phyloP scores from a whole-genome alignment of 352 stramenopile genomes.

The Phytopythium ostracodes region DNA sequence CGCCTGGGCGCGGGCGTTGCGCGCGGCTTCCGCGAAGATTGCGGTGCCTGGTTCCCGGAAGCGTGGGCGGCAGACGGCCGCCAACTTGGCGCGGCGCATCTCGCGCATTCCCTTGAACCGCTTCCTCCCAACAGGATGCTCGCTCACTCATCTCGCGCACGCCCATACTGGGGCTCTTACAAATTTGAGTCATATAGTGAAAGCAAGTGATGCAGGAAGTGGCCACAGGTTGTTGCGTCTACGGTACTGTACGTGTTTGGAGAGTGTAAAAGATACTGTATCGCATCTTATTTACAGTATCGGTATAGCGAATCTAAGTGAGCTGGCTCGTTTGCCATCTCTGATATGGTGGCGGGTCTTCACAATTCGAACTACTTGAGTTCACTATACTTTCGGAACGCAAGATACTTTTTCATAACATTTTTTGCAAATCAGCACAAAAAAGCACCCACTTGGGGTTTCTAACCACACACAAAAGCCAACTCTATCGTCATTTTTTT shows the following conservation, averaged over 20 bases:
- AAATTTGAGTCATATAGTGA: no score
- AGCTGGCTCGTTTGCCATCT: neutral
- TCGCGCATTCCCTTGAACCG: neutral
- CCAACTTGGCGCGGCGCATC: neutral
- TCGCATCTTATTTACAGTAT: no score
- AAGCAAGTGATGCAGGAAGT: no score
- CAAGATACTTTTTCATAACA: neutral
- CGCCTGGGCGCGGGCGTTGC: neutral
- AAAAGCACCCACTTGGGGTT: neutral
- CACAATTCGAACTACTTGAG: neutral
- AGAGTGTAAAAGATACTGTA: no score
- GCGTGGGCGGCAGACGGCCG: neutral
- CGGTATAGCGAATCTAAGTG: neutral
- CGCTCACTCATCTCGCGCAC: no score
- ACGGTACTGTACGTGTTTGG: no score
- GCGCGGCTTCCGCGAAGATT: conserved; percentile 5
- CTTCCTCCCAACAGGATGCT: neutral
- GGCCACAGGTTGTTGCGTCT: no score
- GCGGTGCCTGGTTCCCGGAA: neutral
- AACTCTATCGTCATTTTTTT: conserved; percentile 1
- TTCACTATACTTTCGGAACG: neutral
- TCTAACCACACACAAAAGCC: neutral
- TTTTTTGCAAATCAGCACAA: neutral
- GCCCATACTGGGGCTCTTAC: no score
- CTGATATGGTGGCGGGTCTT: neutral